Conservation (phyloP, 2,329 filamentous ascomycete genomes). For the Sporothrix globosa region DNA sequence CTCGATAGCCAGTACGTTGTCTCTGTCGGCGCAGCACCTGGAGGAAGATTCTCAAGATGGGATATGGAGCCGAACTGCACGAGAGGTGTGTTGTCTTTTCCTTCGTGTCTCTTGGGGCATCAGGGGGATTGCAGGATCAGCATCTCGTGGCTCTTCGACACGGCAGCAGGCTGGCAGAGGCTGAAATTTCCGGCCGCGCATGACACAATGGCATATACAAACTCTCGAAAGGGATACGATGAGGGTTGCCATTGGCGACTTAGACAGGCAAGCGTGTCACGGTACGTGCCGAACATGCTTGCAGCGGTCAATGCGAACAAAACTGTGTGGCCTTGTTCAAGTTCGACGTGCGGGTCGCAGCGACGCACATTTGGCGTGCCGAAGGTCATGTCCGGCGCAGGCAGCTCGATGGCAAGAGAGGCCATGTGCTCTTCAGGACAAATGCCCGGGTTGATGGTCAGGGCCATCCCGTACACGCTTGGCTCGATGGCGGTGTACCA, state of each 20-base stretch:
- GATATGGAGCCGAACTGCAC: constrained; percentile 18
- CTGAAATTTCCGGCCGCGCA: constrained; percentile 2
- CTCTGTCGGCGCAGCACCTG: constrained; percentile 4
- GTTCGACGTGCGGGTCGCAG: neutral
- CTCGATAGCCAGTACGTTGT: constrained; percentile 29
- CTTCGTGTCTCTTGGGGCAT: neutral
- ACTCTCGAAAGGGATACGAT: constrained; percentile 22
- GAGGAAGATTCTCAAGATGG: neutral
- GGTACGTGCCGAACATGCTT: neutral
- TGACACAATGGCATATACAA: constrained; percentile 26
- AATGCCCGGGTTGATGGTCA: neutral
- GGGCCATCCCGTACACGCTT: neutral
- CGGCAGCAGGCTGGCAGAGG: neutral
- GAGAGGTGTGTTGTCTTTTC: neutral
- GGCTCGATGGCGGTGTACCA: constrained; percentile 7
- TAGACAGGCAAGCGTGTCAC: neutral
- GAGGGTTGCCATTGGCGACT: constrained; percentile 25
- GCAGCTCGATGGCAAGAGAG: constrained; percentile 23
- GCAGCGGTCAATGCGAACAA: neutral
- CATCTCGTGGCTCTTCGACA: neutral
- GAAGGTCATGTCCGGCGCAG: neutral
- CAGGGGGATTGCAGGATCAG: neutral
- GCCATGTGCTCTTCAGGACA: constrained; percentile 23
- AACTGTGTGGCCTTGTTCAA: neutral
- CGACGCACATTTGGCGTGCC: neutral